Evolutionary conservation across 176 grass and related monocot genomes (phyloP).

Genomic region (Triticum dicoccoides): DNA sequence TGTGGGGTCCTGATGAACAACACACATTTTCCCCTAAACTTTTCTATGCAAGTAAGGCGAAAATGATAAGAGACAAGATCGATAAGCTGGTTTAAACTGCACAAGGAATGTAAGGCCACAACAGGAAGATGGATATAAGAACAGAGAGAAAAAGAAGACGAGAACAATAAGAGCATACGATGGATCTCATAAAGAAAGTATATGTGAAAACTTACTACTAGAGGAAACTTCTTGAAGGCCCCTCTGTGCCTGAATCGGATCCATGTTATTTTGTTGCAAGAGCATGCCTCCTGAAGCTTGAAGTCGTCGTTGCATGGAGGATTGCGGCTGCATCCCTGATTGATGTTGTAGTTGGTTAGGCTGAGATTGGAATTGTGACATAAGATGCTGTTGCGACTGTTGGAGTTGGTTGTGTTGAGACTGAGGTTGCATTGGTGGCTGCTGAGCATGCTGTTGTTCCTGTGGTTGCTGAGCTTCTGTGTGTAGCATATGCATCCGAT

Average conservation of each 20-base stretch:
- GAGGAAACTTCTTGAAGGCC: conserved; percentile 79
- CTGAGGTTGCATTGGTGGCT: too few species aligned
- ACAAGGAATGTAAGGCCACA: background rate
- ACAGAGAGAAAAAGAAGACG: background rate
- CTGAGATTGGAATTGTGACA: too few species aligned
- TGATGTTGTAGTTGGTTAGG: too few species aligned
- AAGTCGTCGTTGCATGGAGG: too few species aligned
- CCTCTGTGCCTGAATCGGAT: conserved; percentile 56
- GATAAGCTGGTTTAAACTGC: background rate
- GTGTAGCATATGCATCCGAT: too few species aligned
- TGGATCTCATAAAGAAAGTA: background rate
- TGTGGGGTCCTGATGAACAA: background rate
- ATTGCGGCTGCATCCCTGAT: too few species aligned
- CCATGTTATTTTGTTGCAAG: conserved; percentile 57
- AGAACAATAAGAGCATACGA: background rate
- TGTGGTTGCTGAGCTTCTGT: too few species aligned
- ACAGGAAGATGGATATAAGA: background rate
- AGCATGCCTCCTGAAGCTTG: conserved; percentile 22
- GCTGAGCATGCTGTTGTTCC: too few species aligned
- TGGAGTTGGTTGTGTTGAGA: too few species aligned
- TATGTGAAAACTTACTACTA: conserved; percentile 55
- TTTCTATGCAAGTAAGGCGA: background rate
- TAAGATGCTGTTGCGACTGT: too few species aligned
- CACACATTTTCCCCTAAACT: background rate
- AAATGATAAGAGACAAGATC: background rate